Evolutionary conservation across 257 asterid genomes (phyloP), one percentile per base, ranked within the genome.

Genomic region (Lantana camara): DNA sequence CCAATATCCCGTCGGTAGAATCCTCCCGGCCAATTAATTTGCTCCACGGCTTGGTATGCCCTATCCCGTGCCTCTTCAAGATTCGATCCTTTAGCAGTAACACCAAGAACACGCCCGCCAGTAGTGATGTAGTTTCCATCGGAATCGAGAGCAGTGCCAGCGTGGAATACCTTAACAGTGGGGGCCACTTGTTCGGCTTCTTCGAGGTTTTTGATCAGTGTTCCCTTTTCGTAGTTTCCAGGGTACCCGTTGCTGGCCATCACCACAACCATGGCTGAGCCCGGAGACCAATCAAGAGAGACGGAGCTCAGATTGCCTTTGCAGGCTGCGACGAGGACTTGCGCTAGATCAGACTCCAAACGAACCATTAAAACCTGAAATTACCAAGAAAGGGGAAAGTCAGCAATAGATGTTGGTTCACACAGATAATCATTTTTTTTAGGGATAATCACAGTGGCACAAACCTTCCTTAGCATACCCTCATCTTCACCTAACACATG

Each of bases 161-260:
- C 97, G 45, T 92, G 97, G 77, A 92, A 92, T 57, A 89, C 74
- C 79, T 87, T 92, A 22, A 89, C 82, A 4, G 68, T 57, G 11
- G 91, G 80, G 9, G 85, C 89, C 69, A 79, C 84, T 55, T 72
- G 74, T 66, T 89, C 96, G 1, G 96, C 98, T 77, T 88, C 97
- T 44, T 87, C 91, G 0, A 92, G 77, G 62, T 89, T 82, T 62
- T 60, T 71, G 38, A 92, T 85, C 16, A 83, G 53, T 0, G 97
- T 79, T 17, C 98, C 95, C 71, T 84, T 92, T 30, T 77, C 57
- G 55, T 87, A 92, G 74, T 61, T 78, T 60, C 96, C 97, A 0
- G 98, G 98, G 79, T 92, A 92, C n/a, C 98, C 98, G 7, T 87
- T 79, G 45, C 95, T 89, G 53, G 98, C 98, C 97, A 92, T 89